phyloP scores from a whole-genome alignment of 2,329 filamentous ascomycete species.

The Fusarium nodosum region DNA sequence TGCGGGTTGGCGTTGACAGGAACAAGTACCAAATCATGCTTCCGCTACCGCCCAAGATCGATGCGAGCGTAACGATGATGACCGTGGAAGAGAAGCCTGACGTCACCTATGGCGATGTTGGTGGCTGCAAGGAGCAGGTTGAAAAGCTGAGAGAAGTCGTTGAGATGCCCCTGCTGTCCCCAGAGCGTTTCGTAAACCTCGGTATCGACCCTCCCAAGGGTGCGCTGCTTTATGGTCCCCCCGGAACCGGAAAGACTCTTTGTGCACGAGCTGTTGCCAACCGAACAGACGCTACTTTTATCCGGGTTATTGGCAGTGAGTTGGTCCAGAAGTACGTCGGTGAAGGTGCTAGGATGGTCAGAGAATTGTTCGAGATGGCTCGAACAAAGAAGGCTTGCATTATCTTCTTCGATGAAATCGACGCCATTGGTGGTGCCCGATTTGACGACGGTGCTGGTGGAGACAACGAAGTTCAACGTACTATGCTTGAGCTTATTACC shows the following conservation, averaged over 20 bases:
- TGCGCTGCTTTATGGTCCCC: constrained; percentile 94
- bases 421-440: constrained; percentile 93
- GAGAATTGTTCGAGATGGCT: constrained; percentile 99
- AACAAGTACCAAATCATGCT: constrained; percentile 99
- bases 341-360: constrained; percentile 97
- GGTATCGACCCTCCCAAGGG: constrained; percentile 99
- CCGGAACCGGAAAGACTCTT: constrained; percentile 98
- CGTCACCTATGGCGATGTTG: constrained; percentile 98
- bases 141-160: constrained; percentile 99
- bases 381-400: constrained; percentile 99
- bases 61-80: constrained; percentile 99
- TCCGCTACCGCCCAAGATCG: constrained; percentile 96
- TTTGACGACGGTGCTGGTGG: constrained; percentile 97
- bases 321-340: constrained; percentile 99
- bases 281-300: constrained; percentile 97
- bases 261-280: constrained; percentile 98
- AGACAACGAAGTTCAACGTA: constrained; percentile 97
- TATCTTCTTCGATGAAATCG: constrained; percentile 97
- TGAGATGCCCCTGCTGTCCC: constrained; percentile 96
- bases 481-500: constrained; percentile 97
- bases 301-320: constrained; percentile 97
- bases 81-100: constrained; percentile 99
- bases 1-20: constrained; percentile 97
- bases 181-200: constrained; percentile 97
- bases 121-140: constrained; percentile 99